These are phyloP conservation scores for Tricholomella constricta DNA, from an alignment of 768 basidiomycete genomes.

Conservation along the genomic window DNA sequence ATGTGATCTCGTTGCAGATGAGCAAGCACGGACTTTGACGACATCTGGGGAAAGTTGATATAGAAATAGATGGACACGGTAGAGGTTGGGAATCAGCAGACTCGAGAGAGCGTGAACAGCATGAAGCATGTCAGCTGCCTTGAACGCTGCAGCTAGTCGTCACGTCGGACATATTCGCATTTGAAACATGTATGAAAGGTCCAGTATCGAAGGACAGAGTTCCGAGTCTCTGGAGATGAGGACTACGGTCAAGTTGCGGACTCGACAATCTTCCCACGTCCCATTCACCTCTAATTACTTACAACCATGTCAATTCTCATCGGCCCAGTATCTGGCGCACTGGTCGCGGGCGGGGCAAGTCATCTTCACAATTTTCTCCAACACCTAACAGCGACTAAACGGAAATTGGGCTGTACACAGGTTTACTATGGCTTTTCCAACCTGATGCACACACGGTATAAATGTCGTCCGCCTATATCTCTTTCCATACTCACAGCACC, in stretches of 20 bases:
- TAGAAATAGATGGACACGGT: too few species aligned
- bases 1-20: background rate
- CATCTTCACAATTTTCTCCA: background rate
- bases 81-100: background rate
- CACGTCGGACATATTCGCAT: too few species aligned
- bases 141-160: too few species aligned
- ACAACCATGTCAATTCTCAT: slow-evolving; percentile 56
- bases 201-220: too few species aligned
- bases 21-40: too few species aligned
- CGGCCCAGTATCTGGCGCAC: slow-evolving; percentile 69
- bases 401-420: slow-evolving; percentile 28
- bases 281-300: background rate
- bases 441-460: slow-evolving; percentile 59
- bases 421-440: slow-evolving; percentile 75
- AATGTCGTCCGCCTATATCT: slow-evolving; percentile 4
- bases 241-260: too few species aligned
- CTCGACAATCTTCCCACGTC: slow-evolving; percentile 13
- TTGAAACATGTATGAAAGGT: too few species aligned
- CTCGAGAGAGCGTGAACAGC: background rate
- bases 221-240: too few species aligned
- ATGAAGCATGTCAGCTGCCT: background rate
- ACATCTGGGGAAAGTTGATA: too few species aligned
- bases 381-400: background rate
- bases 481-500: background rate
- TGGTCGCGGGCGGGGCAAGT: slow-evolving; percentile 68